Percentiles rank a stretch among this genome's conserved stretches.
Evolutionary conservation across 2,329 filamentous ascomycete species (phyloP).

Genomic region (Cercospora sesami): DNA sequence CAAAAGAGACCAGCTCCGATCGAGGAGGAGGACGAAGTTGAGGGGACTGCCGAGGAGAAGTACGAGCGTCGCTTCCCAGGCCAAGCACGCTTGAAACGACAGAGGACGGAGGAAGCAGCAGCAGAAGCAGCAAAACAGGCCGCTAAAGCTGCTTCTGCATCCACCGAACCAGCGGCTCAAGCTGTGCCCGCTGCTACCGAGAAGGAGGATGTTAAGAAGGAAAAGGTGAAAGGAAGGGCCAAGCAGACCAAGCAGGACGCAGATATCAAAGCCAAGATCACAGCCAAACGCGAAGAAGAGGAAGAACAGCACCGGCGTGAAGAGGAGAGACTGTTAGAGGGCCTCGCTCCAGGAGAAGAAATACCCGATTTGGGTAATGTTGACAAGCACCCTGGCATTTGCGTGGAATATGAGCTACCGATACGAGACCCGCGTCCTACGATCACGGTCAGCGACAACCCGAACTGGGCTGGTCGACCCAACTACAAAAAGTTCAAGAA

Average conservation of each 20-base stretch:
- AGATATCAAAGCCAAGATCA: slow-evolving; percentile 24
- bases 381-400: slow-evolving; percentile 10
- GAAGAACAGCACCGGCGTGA: slow-evolving; percentile 60
- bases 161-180: slow-evolving; percentile 6
- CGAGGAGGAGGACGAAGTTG: slow-evolving; percentile 25
- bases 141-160: slow-evolving; percentile 1
- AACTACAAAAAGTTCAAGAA: slow-evolving; percentile 89
- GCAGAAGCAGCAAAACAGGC: slow-evolving; percentile 5
- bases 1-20: slow-evolving; percentile 35
- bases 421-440: slow-evolving; percentile 26
- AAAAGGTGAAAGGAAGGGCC: slow-evolving; percentile 47
- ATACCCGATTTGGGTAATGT: slow-evolving; percentile 65
- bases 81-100: slow-evolving; percentile 75
- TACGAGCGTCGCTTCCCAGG: slow-evolving; percentile 75
- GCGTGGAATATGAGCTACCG: slow-evolving; percentile 69
- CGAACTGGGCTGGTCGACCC: slow-evolving; percentile 83
- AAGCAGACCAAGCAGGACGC: slow-evolving; percentile 33
- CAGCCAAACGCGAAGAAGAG: slow-evolving; percentile 53
- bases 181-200: neutral
- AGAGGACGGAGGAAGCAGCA: slow-evolving; percentile 59
- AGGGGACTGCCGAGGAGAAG: slow-evolving; percentile 47
- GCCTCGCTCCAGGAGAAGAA: slow-evolving; percentile 71
- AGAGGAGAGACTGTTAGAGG: slow-evolving; percentile 62
- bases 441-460: slow-evolving; percentile 12
- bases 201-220: slow-evolving; percentile 31